Conservation (phyloP, 768 basidiomycete species). For the Boletus tomentosulus region DNA sequence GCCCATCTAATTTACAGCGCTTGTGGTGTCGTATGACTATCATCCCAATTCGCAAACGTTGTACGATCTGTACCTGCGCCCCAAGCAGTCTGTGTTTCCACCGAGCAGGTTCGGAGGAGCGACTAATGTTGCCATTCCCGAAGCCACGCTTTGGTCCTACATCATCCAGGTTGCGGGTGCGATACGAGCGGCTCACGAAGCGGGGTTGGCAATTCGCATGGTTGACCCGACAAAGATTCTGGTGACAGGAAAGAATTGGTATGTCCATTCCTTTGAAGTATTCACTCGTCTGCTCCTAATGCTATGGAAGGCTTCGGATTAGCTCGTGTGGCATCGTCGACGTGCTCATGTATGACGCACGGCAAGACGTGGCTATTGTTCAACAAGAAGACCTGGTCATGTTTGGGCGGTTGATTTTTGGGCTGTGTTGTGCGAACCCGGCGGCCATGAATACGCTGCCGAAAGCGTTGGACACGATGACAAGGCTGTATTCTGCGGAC, state of each 20-base stretch:
- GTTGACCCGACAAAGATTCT: constrained; percentile 86
- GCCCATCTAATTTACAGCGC: constrained; percentile 45
- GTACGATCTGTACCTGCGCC: constrained; percentile 70
- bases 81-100: constrained; percentile 39
- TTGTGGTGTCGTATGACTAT: constrained; percentile 89
- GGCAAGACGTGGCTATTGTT: constrained; percentile 50
- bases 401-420: constrained; percentile 82
- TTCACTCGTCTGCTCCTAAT: background rate
- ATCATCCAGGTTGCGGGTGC: constrained; percentile 86
- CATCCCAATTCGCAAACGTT: constrained; percentile 82
- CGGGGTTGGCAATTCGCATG: constrained; percentile 73
- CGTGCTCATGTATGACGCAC: constrained; percentile 72
- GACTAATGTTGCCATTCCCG: constrained; percentile 45
- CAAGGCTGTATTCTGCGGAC: constrained; percentile 72
- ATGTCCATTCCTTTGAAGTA: background rate
- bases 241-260: constrained; percentile 88
- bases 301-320: constrained; percentile 61
- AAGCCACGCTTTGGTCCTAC: constrained; percentile 88
- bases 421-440: constrained; percentile 68
- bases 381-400: constrained; percentile 89
- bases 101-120: constrained; percentile 35
- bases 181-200: constrained; percentile 80
- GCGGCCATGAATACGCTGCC: constrained; percentile 55
- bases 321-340: constrained; percentile 86
- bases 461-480: constrained; percentile 73